These are phyloP conservation scores for Microbotryum silenes-acaulis DNA, from an alignment of 1,284 basidiomycete species.

Conservation along the genomic window DNA sequence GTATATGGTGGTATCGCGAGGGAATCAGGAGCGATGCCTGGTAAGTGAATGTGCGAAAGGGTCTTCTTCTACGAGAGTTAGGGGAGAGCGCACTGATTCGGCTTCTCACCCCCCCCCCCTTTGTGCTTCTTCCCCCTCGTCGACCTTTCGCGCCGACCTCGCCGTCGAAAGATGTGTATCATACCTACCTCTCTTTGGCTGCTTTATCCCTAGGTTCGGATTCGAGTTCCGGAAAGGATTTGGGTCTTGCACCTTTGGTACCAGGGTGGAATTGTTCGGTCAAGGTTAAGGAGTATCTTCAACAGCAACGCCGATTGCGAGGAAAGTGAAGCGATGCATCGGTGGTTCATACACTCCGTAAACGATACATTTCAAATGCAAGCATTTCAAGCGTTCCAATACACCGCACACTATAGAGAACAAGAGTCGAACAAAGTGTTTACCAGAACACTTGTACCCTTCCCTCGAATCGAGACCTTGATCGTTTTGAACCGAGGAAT, in stretches of 20 bases:
- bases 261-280: neutral
- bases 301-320: too few species aligned
- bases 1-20: conserved; percentile 79
- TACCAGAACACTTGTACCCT: too few species aligned
- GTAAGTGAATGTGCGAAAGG: conserved; percentile 43
- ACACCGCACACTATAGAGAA: too few species aligned
- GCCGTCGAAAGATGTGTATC: conserved; percentile 53
- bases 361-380: too few species aligned
- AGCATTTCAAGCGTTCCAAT: too few species aligned
- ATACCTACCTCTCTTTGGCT: conserved; percentile 80
- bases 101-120: conserved; percentile 31
- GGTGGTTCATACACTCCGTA: too few species aligned
- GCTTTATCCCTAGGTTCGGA: conserved; percentile 54
- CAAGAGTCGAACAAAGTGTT: too few species aligned
- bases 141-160: neutral
- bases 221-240: conserved; percentile 34
- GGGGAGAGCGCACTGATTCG: neutral
- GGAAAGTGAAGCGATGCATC: too few species aligned
- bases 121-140: neutral
- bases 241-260: conserved; percentile 44
- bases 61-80: conserved; percentile 3
- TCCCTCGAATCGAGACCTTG: too few species aligned
- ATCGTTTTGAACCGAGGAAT: neutral
- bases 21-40: conserved; percentile 64
- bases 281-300: too few species aligned